phyloP scores from a whole-genome alignment of 2,329 filamentous ascomycete species.

The Colletotrichum karsti region DNA sequence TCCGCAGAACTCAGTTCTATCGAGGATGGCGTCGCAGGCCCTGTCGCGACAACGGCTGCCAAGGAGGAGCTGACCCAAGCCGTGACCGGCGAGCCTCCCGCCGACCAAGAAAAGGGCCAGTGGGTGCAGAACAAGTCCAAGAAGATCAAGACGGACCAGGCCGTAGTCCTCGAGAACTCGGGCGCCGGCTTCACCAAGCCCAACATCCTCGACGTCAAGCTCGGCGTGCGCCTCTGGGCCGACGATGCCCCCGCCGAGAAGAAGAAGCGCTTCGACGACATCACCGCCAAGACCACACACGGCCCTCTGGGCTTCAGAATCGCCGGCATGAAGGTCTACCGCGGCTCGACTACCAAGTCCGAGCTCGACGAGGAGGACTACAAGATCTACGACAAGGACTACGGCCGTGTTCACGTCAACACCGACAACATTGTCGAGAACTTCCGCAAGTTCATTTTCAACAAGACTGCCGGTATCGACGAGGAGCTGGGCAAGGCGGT shows the following conservation, averaged over 20 bases:
- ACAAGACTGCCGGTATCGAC: conserved; percentile 65
- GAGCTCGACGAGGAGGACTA: conserved; percentile 65
- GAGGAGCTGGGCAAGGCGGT: conserved; percentile 64
- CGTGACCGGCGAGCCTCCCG: conserved; percentile 41
- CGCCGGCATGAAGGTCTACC: conserved; percentile 72
- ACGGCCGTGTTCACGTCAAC: conserved; percentile 62
- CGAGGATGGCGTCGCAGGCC: conserved; percentile 55
- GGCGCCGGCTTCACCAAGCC: conserved; percentile 82
- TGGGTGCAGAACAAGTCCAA: conserved; percentile 61
- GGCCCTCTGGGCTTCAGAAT: conserved; percentile 69
- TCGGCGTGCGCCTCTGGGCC: conserved; percentile 87
- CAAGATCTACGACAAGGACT: conserved; percentile 70
- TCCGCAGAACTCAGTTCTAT: conserved; percentile 55
- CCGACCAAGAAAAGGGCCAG: conserved; percentile 34
- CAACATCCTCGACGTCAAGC: conserved; percentile 93
- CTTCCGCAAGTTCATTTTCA: conserved; percentile 67
- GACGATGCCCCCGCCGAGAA: conserved; percentile 72
- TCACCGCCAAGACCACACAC: conserved; percentile 67
- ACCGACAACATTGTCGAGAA: conserved; percentile 62
- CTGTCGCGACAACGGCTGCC: conserved; percentile 48
- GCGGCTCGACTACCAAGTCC: conserved; percentile 59
- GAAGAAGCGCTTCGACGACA: conserved; percentile 67
- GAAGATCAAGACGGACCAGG: conserved; percentile 78
- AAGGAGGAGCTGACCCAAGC: conserved; percentile 43
- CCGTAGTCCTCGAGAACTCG: conserved; percentile 87